These are phyloP conservation scores for Avena sativa DNA, from an alignment of 176 grass and related monocot species.

Conservation along the genomic window DNA sequence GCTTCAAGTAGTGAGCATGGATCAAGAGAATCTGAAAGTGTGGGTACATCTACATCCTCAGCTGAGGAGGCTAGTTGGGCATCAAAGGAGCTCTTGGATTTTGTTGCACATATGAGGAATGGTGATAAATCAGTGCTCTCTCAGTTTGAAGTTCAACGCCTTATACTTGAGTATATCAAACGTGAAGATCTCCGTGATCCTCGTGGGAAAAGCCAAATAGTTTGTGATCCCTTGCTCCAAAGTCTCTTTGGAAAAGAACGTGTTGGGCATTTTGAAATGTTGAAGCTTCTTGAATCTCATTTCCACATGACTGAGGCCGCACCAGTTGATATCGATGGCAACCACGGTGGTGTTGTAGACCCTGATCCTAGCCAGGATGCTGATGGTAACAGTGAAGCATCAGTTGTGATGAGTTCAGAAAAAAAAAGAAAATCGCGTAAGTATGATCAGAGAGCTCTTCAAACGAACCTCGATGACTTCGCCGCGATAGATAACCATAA, in stretches of 20 bases:
- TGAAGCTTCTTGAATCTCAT: constrained; percentile 99
- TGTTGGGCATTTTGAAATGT: constrained; percentile 98
- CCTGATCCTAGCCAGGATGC: constrained; percentile 79
- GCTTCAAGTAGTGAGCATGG: constrained; percentile 49
- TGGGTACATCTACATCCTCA: constrained; percentile 63
- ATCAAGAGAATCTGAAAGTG: constrained; percentile 67
- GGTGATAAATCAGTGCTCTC: constrained; percentile 80
- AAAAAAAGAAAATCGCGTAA: constrained; percentile 79
- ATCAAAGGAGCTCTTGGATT: constrained; percentile 85
- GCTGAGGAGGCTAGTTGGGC: constrained; percentile 70
- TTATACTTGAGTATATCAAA: constrained; percentile 91
- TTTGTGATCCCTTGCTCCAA: constrained; percentile 88
- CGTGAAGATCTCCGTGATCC: constrained; percentile 79
- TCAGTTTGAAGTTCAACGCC: constrained; percentile 80
- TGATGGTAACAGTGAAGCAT: constrained; percentile 83
- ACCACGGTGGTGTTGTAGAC: constrained; percentile 96
- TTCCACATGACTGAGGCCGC: constrained; percentile 66
- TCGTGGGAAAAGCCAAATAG: constrained; percentile 79
- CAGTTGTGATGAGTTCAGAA: constrained; percentile 62
- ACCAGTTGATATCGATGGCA: constrained; percentile 67
- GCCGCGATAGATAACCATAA: constrained; percentile 95
- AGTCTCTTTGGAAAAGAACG: constrained; percentile 78
- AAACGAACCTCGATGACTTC: constrained; percentile 89
- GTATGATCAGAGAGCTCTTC: constrained; percentile 56
- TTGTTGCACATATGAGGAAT: constrained; percentile 82